Conservation (phyloP, 768 basidiomycete genomes). For the Termitomyces sp. region DNA sequence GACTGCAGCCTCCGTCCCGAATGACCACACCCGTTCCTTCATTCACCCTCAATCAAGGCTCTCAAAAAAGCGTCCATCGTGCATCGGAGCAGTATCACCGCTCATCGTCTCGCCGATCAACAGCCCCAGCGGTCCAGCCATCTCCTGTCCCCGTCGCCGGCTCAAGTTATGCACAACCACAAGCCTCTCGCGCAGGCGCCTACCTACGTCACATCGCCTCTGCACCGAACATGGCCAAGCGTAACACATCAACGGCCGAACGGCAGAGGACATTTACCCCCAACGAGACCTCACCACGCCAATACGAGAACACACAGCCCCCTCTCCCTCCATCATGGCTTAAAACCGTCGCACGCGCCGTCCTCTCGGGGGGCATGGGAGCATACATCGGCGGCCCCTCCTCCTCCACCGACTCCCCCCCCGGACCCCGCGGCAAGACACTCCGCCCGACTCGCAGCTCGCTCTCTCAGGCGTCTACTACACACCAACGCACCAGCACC, state of each 20-base stretch:
- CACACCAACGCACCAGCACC: slow-evolving; percentile 9
- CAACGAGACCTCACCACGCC: slow-evolving; percentile 17
- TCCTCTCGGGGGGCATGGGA: slow-evolving; percentile 48
- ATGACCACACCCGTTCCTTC: slow-evolving; percentile 9
- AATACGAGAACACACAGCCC: slow-evolving; percentile 32
- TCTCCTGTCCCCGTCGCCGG: slow-evolving; percentile 20
- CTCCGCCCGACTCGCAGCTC: slow-evolving; percentile 34
- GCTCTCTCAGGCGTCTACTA: slow-evolving; percentile 29
- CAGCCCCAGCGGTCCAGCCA: slow-evolving; percentile 3
- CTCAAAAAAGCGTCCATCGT: slow-evolving; percentile 8
- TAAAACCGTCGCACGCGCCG: slow-evolving; percentile 60
- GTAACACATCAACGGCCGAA: slow-evolving; percentile 27
- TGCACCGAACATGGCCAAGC: slow-evolving; percentile 32
- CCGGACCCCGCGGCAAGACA: slow-evolving; percentile 4
- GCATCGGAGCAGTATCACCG: slow-evolving; percentile 9
- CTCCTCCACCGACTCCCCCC: background rate
- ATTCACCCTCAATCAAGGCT: background rate
- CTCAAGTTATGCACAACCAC: slow-evolving; percentile 25
- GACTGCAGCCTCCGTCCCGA: slow-evolving; percentile 9
- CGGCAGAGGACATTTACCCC: slow-evolving; percentile 23
- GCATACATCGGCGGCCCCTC: slow-evolving; percentile 39
- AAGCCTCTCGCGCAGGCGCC: slow-evolving; percentile 52
- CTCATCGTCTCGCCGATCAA: slow-evolving; percentile 7
- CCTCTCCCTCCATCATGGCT: slow-evolving; percentile 68
- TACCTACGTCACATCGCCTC: slow-evolving; percentile 77